Evolutionary conservation across 331 rosid species (phyloP).

Genomic region (Cydonia oblonga): DNA sequence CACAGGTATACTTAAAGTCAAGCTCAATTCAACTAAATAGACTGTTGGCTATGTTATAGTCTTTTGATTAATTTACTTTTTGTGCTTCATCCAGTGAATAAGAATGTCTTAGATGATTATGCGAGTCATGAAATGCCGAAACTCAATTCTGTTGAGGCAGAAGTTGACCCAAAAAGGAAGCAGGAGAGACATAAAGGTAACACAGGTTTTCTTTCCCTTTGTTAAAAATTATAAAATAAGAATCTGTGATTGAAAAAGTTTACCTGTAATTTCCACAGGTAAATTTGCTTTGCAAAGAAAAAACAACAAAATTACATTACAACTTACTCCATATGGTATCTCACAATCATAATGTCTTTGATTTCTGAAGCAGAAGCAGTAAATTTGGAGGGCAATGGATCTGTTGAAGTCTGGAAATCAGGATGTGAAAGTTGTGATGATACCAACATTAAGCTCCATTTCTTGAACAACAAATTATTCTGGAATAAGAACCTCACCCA

Average conservation of each 20-base stretch:
- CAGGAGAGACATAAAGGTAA: constrained; percentile 26
- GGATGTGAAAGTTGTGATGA: constrained; percentile 34
- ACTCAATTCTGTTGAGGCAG: constrained; percentile 6
- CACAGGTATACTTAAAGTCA: constrained; percentile 33
- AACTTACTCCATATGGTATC: not conserved
- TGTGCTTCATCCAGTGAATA: constrained; percentile 31
- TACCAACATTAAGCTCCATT: constrained; percentile 26
- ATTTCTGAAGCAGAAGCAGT: constrained; percentile 23
- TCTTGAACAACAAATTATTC: constrained; percentile 25
- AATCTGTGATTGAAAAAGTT: not conserved
- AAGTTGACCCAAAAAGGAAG: constrained; percentile 17
- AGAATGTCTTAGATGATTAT: constrained; percentile 30
- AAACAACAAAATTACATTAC: not conserved
- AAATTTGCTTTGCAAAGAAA: not conserved
- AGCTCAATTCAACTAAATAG: constrained; percentile 9
- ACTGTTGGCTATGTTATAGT: not conserved
- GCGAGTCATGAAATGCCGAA: constrained; percentile 19
- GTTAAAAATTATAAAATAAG: too few species aligned
- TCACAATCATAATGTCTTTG: constrained; percentile 1
- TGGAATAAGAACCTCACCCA: constrained; percentile 27
- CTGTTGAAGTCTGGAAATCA: constrained; percentile 17
- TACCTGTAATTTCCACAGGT: not conserved
- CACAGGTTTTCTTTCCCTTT: constrained; percentile 15
- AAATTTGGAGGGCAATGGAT: constrained; percentile 15
- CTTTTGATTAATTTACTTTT: constrained; percentile 16